These are phyloP conservation scores for Ceratocystiopsis minuta DNA, from an alignment of 2,329 filamentous ascomycete genomes.

Conservation along the genomic window DNA sequence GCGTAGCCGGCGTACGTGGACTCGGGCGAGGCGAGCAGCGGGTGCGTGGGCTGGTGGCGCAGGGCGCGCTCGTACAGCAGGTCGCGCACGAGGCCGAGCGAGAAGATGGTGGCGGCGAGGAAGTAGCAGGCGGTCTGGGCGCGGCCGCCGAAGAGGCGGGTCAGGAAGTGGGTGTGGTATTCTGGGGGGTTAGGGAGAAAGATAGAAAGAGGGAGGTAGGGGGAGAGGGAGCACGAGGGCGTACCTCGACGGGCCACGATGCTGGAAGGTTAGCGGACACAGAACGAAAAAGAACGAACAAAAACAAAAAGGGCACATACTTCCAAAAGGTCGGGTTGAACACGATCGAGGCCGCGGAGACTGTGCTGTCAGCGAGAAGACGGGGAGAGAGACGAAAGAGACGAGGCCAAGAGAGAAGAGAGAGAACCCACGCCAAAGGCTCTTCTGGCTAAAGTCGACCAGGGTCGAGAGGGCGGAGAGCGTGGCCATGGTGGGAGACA, in stretches of 20 bases:
- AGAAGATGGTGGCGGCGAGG: constrained; percentile 79
- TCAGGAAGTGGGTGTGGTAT: constrained; percentile 79
- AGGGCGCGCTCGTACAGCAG: constrained; percentile 74
- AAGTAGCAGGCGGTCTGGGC: constrained; percentile 71
- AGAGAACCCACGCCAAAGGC: constrained; percentile 40
- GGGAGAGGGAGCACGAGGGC: constrained; percentile 3
- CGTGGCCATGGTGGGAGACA: constrained; percentile 3
- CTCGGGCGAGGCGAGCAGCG: constrained; percentile 43
- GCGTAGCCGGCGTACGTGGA: constrained; percentile 47
- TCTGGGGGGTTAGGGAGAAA: constrained; percentile 31
- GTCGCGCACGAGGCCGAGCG: constrained; percentile 76
- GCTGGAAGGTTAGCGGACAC: too few relatives aligned
- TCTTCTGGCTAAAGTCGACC: constrained; percentile 49
- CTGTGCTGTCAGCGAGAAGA: constrained; percentile 24
- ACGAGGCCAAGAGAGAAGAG: too few relatives aligned
- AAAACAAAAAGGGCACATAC: constrained; percentile 34
- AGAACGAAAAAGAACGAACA: too few relatives aligned
- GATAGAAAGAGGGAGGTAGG: not conserved
- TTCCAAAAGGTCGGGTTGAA: constrained; percentile 99
- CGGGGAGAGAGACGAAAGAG: not conserved
- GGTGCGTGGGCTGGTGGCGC: constrained; percentile 55
- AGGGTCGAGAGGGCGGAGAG: constrained; percentile 17
- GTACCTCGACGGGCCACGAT: too few relatives aligned
- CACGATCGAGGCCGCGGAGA: constrained; percentile 62
- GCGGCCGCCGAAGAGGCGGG: constrained; percentile 67